Percentiles rank a stretch among this genome's conserved stretches.
Evolutionary conservation across 345 rosid genomes (phyloP).

Genomic region (Geranium rotundifolium): DNA sequence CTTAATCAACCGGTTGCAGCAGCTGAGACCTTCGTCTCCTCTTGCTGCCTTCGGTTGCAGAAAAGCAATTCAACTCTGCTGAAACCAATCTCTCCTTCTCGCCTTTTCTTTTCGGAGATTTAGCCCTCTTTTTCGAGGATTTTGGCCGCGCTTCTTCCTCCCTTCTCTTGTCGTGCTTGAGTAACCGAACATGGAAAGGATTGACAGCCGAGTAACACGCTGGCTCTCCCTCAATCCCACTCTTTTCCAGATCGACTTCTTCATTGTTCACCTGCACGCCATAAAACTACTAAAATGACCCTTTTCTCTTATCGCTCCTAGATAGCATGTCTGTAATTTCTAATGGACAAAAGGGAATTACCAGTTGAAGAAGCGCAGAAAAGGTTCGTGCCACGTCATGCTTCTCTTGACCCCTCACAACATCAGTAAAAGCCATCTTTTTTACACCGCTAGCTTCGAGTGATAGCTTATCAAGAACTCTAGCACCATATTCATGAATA

Average conservation of each 20-base stretch:
- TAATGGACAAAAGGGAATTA: slow-evolving; percentile 16
- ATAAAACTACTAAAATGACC: slow-evolving; percentile 2
- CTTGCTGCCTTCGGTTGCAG: slow-evolving; percentile 44
- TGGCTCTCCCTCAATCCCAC: slow-evolving; percentile 25
- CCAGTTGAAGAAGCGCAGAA: slow-evolving; percentile 96
- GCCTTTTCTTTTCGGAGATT: slow-evolving; percentile 36
- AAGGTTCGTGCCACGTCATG: slow-evolving; percentile 85
- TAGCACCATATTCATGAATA: slow-evolving; percentile 74
- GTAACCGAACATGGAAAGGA: slow-evolving; percentile 61
- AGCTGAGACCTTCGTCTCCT: slow-evolving; percentile 50
- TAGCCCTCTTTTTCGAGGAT: slow-evolving; percentile 42
- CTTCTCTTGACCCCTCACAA: slow-evolving; percentile 66
- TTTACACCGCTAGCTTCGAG: slow-evolving; percentile 26
- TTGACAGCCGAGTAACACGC: slow-evolving; percentile 58
- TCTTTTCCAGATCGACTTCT: slow-evolving; percentile 58
- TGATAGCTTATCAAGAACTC: slow-evolving; percentile 50
- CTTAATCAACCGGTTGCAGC: slow-evolving; percentile 25
- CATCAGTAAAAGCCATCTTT: slow-evolving; percentile 43
- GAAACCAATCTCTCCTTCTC: slow-evolving; percentile 16
- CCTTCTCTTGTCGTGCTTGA: slow-evolving; percentile 19
- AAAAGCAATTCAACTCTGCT: slow-evolving; percentile 13
- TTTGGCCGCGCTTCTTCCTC: slow-evolving; percentile 15
- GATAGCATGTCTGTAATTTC: not conserved
- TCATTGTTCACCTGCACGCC: slow-evolving; percentile 75
- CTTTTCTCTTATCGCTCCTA: not conserved